Evolutionary conservation across 768 basidiomycete genomes (phyloP), one percentile per base, ranked within the genome.

Genomic region (Nidula microcarpa): DNA sequence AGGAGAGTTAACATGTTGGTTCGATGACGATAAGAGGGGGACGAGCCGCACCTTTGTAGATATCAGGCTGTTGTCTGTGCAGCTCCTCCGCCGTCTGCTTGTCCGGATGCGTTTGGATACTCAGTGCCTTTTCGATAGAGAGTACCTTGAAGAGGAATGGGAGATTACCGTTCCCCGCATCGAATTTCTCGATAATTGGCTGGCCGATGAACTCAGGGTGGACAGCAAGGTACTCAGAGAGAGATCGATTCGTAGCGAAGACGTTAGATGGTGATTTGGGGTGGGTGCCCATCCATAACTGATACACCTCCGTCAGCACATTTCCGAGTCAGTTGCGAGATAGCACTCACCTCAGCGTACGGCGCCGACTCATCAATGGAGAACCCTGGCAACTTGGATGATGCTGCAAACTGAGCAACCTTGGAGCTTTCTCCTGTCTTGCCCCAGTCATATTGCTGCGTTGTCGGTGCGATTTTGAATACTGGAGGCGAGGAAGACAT

Each of bases 281-380:
- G 61, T 98, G 97, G 0, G 97, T 98, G 9, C 97, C 97, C 96
- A 98, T 98, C 97, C 97, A 99, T 44, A 99, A 75, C 94, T 98
- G 4, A 51, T 11, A 35, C 33, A 18, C 37, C 4, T 23, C 23
- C 1, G 23, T 23, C 4, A 23, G 23, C 23, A 23, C 23, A 23
- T 4, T 23, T 23, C 23, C 23, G 23, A 23, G 23, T 23, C 23
- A 23, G 23, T 23, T 23, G 23, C 23, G 23, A 23, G 23, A 23
- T 4, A 23, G 23, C 23, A 49, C 47, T 39, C 58, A 93, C 96
- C 85, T 99, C 96, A 30, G 97, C 96, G 65, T 98, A 98, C 3
- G 93, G 91, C 55, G 80, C 77, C 16, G 74, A 68, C 60, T 87
- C 82, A 57, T 94, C 83, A 49, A 93, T 73, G 9, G 65, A 59